phyloP scores from a whole-genome alignment of 495 filamentous ascomycete species.

The Tuber magnatum region DNA sequence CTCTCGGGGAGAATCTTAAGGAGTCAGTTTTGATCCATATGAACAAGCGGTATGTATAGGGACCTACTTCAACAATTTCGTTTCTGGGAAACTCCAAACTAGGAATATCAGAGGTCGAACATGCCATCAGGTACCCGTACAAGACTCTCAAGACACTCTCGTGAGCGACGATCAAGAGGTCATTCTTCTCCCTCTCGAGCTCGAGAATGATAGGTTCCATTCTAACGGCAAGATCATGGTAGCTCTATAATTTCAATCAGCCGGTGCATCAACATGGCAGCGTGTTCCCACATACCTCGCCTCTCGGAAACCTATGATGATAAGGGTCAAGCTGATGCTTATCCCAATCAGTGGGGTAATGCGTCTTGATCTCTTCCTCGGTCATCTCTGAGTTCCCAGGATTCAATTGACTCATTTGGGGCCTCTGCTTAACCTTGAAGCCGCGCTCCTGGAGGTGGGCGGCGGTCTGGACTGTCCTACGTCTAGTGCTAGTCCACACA shows the following conservation, averaged over 20 bases:
- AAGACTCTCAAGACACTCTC: constrained; percentile 93
- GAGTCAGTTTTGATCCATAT: constrained; percentile 10
- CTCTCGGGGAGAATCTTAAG: constrained; percentile 82
- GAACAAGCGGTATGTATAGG: not conserved
- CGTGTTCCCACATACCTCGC: constrained; percentile 58
- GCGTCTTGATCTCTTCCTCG: constrained; percentile 66
- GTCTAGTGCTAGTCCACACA: constrained; percentile 89
- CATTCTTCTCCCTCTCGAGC: constrained; percentile 92
- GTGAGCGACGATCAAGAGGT: constrained; percentile 94
- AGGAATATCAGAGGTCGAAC: constrained; percentile 92
- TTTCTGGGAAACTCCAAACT: constrained; percentile 88
- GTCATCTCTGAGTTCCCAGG: constrained; percentile 90
- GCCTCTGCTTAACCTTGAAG: constrained; percentile 78
- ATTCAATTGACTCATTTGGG: constrained; percentile 94
- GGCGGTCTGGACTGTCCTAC: constrained; percentile 84
- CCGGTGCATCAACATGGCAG: constrained; percentile 15
- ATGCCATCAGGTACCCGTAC: constrained; percentile 98
- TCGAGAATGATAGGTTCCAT: constrained; percentile 99
- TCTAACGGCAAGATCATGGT: constrained; percentile 94
- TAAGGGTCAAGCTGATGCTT: constrained; percentile 95
- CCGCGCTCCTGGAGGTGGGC: constrained; percentile 67
- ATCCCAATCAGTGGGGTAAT: constrained; percentile 80
- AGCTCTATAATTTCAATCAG: constrained; percentile 57
- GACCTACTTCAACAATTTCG: constrained; percentile 81
- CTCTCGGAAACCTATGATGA: constrained; percentile 91